Conservation (phyloP, 768 basidiomycete genomes). For the Podaxis sp. region DNA sequence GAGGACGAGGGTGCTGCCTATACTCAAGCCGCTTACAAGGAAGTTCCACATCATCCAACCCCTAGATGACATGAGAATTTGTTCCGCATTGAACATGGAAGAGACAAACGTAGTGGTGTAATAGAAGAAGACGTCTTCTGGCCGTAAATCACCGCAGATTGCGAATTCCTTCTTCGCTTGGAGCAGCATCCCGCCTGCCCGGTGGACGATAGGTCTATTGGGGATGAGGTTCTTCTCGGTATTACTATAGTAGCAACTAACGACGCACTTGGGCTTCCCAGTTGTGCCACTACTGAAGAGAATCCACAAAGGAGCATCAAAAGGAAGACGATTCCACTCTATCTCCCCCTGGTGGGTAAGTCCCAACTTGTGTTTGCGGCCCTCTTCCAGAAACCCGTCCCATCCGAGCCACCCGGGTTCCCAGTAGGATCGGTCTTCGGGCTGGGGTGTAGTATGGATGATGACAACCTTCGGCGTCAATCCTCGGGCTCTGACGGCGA, state of each 20-base stretch:
- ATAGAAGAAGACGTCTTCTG: slow-evolving; percentile 75
- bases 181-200: slow-evolving; percentile 74
- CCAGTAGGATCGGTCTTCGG: slow-evolving; percentile 34
- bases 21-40: slow-evolving; percentile 57
- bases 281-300: slow-evolving; percentile 85
- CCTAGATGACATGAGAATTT: slow-evolving; percentile 29
- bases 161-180: slow-evolving; percentile 68
- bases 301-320: slow-evolving; percentile 83
- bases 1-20: slow-evolving; percentile 68
- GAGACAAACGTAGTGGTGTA: slow-evolving; percentile 62
- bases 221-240: neutral
- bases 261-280: slow-evolving; percentile 58
- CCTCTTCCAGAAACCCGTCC: slow-evolving; percentile 48
- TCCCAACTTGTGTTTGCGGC: slow-evolving; percentile 41
- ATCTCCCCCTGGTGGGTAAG: slow-evolving; percentile 54
- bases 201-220: slow-evolving; percentile 70
- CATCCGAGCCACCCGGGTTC: slow-evolving; percentile 46
- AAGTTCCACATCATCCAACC: slow-evolving; percentile 96
- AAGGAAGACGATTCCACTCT: slow-evolving; percentile 53
- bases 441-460: slow-evolving; percentile 40
- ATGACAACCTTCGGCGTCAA: slow-evolving; percentile 50
- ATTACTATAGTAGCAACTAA: slow-evolving; percentile 6
- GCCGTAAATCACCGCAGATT: slow-evolving; percentile 61
- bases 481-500: slow-evolving; percentile 30
- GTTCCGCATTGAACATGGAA: neutral